phyloP scores from a whole-genome alignment of 2,329 filamentous ascomycete species.

The Ophiostoma pallidulum region DNA sequence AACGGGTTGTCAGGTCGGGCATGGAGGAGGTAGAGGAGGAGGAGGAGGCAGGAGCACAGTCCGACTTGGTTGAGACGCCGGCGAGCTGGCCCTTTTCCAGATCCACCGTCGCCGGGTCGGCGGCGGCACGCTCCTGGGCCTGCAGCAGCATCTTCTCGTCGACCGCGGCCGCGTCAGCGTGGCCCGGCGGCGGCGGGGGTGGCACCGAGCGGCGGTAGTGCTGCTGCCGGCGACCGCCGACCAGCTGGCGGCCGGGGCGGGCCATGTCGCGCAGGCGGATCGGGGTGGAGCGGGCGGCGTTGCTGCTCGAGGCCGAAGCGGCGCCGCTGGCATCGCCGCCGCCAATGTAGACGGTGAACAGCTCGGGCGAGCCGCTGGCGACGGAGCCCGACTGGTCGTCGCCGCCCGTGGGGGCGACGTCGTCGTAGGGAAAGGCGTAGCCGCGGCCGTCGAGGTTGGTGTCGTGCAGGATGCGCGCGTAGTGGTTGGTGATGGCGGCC shows the following conservation, averaged over 20 bases:
- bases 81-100: slow-evolving; percentile 10
- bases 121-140: background rate
- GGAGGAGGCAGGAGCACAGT: background rate
- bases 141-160: slow-evolving; percentile 9
- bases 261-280: slow-evolving; percentile 16
- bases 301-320: background rate
- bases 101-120: slow-evolving; percentile 3
- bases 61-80: background rate
- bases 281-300: slow-evolving; percentile 5
- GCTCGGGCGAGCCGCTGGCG: slow-evolving; percentile 43
- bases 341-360: slow-evolving; percentile 22
- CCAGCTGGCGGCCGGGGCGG: slow-evolving; percentile 14
- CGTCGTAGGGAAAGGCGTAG: slow-evolving; percentile 65
- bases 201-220: slow-evolving; percentile 12
- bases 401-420: slow-evolving; percentile 48
- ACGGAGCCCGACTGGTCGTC: slow-evolving; percentile 55
- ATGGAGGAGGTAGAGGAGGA: background rate
- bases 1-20: slow-evolving; percentile 1
- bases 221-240: slow-evolving; percentile 11
- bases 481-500: slow-evolving; percentile 53
- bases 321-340: slow-evolving; percentile 9
- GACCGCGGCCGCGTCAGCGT: background rate
- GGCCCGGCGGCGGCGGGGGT: background rate
- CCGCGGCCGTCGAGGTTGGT: slow-evolving; percentile 49
- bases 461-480: slow-evolving; percentile 54